Base-by-base conservation (phyloP, 441 rosid species). In the Rhodomyrtus psidioides region DNA sequence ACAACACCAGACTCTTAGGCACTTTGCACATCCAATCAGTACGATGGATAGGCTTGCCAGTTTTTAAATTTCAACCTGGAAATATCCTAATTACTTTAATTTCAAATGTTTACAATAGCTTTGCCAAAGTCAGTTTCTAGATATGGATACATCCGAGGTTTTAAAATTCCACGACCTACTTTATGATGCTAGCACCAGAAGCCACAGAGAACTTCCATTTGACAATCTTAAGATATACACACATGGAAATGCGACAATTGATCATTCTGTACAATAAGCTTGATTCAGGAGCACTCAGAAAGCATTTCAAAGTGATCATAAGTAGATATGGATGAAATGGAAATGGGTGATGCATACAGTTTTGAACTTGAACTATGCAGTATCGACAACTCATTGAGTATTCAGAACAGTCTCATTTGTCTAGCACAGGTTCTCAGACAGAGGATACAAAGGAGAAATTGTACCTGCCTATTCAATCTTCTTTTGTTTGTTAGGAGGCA, bases 401-500 rank as follows among this genome's bases (percentile, higher is more conserved):
- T 65, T 65, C 49, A 34, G 15, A 19, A 65, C 76, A 65, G 34
- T 60, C 74, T 28, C 74, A 60, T 60, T 62, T 62, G 44, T 62
- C 44, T 30, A 62, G 75, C 44, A 62, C 44, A 9, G 75, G 57
- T 21, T 15, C 76, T 30, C 57, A 27, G 83, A 53, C 46, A 27
- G 34, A 57, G 59, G 82, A 55, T 54, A 54, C 2, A 46, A n/a
- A 4, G 75, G 74, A 79, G 84, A 14, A 19, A 57, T 53, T 83
- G 17, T 26, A 87, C 95, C 88, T 92, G 86, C 95, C 98, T 95
- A 94, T 85, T 91, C 91, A 86, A 88, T 91, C 94, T 96, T 97
- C 93, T 95, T 97, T 55, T 86, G 93, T 92, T 94, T 94, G 83
- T 86, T 88, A 14, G 93, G 86, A 53, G 94, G 91, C 51, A 89